These are phyloP conservation scores for Tetrapisispora nanseiensis DNA, from an alignment of 805 yeast species.

Conservation along the genomic window DNA sequence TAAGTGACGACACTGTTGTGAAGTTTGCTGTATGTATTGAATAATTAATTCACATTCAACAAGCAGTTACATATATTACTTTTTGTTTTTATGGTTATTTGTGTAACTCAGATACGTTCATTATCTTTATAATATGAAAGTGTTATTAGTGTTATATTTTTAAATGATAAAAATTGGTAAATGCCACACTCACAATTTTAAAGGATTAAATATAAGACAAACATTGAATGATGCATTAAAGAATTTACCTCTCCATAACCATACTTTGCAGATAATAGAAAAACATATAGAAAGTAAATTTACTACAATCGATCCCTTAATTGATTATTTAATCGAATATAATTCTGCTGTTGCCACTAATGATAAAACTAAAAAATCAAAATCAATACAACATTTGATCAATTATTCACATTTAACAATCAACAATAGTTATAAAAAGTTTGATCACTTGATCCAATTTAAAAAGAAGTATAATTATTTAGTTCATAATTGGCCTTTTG, in stretches of 20 bases:
- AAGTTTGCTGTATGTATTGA: too few relatives aligned
- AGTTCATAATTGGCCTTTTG: slow-evolving; percentile 4
- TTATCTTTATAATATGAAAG: too few relatives aligned
- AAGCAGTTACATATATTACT: too few relatives aligned
- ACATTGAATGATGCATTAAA: background rate
- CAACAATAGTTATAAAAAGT: slow-evolving; percentile 1
- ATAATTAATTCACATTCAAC: too few relatives aligned
- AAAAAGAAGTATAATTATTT: slow-evolving; percentile 1
- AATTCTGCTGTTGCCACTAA: background rate
- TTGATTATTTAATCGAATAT: background rate
- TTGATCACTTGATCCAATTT: slow-evolving; percentile 1
- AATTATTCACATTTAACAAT: slow-evolving; percentile 1
- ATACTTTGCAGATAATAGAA: background rate
- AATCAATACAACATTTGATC: background rate
- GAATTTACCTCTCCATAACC: background rate
- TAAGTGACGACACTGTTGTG: too few relatives aligned
- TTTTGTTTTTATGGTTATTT: too few relatives aligned
- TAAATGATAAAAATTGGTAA: background rate
- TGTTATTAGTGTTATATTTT: too few relatives aligned
- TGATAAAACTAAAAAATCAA: background rate
- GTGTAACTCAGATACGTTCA: too few relatives aligned
- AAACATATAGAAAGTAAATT: background rate
- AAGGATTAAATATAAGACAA: background rate
- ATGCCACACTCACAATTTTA: background rate
- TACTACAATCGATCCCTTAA: background rate